These are phyloP conservation scores for Barnettozyma populi DNA, from an alignment of 805 yeast genomes.

Conservation along the genomic window DNA sequence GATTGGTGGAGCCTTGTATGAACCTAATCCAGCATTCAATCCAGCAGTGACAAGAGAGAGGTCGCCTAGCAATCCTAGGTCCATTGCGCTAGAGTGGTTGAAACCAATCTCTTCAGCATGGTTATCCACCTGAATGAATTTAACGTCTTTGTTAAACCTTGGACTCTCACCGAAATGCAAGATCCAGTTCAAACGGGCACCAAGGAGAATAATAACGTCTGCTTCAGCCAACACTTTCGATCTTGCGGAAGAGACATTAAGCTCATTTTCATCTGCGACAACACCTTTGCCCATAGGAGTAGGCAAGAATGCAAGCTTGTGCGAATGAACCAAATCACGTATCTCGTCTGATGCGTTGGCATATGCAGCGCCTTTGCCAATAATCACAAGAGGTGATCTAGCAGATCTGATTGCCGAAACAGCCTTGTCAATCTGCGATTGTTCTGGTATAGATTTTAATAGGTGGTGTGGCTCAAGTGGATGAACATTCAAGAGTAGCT, in stretches of 20 bases:
- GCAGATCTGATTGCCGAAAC: constrained; percentile 31
- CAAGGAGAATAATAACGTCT: constrained; percentile 54
- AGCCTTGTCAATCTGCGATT: constrained; percentile 30
- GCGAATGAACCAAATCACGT: constrained; percentile 35
- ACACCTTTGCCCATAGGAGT: constrained; percentile 82
- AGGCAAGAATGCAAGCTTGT: constrained; percentile 54
- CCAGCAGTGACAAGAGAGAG: constrained; percentile 35
- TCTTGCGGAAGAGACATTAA: constrained; percentile 59
- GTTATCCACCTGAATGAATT: constrained; percentile 53
- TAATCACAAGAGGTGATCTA: constrained; percentile 45
- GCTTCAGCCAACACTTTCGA: constrained; percentile 52
- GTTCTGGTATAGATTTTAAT: constrained; percentile 35
- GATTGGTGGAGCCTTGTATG: constrained; percentile 30
- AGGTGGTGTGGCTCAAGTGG: constrained; percentile 4
- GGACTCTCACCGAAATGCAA: constrained; percentile 61
- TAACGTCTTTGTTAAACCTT: constrained; percentile 39
- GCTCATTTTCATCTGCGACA: constrained; percentile 40
- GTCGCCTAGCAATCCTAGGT: constrained; percentile 53
- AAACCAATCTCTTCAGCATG: constrained; percentile 49
- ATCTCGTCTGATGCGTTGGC: constrained; percentile 36
- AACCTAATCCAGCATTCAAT: constrained; percentile 25
- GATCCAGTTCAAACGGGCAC: constrained; percentile 72
- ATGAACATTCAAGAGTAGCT: constrained; percentile 3
- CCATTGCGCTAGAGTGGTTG: constrained; percentile 30
- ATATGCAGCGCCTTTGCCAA: constrained; percentile 65